Evolutionary conservation across 2,329 filamentous ascomycete species (phyloP).

Genomic region (Paraconiothyrium brasiliense): DNA sequence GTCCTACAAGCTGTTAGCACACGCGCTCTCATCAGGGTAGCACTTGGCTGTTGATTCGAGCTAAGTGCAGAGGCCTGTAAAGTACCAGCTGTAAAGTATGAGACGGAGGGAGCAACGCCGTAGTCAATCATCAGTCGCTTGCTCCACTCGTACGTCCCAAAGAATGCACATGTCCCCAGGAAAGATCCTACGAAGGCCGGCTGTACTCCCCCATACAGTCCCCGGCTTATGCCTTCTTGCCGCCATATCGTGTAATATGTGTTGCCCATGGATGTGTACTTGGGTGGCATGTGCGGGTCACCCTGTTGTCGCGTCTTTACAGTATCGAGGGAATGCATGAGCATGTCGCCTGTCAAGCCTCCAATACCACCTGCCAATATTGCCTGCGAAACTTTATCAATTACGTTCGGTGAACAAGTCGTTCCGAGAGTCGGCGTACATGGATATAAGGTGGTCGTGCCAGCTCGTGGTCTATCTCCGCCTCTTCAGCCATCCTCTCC

Average conservation of each 20-base stretch:
- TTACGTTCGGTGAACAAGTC: conserved; percentile 14
- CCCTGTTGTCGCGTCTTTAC: conserved; percentile 98
- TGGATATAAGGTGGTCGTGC: conserved; percentile 60
- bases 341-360: conserved; percentile 91
- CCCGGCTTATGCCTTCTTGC: conserved; percentile 86
- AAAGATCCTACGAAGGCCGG: conserved; percentile 93
- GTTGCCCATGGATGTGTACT: conserved; percentile 87
- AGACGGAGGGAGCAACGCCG: conserved; percentile 81
- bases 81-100: conserved; percentile 83
- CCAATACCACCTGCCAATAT: conserved; percentile 96
- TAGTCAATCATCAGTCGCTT: conserved; percentile 88
- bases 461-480: conserved; percentile 52
- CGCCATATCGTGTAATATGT: conserved; percentile 93
- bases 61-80: not conserved
- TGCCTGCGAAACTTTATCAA: conserved; percentile 64
- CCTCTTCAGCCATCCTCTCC: conserved; percentile 26
- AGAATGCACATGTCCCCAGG: conserved; percentile 92
- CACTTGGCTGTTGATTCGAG: not conserved
- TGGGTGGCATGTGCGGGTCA: conserved; percentile 90
- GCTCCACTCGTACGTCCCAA: conserved; percentile 94
- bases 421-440: conserved; percentile 42
- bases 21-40: not conserved
- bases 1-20: conserved; percentile 64
- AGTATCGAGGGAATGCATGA: conserved; percentile 99
- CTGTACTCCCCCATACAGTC: conserved; percentile 91